Base-by-base conservation (phyloP, 2,329 filamentous ascomycete species). In the Aureobasidium pullulans region DNA sequence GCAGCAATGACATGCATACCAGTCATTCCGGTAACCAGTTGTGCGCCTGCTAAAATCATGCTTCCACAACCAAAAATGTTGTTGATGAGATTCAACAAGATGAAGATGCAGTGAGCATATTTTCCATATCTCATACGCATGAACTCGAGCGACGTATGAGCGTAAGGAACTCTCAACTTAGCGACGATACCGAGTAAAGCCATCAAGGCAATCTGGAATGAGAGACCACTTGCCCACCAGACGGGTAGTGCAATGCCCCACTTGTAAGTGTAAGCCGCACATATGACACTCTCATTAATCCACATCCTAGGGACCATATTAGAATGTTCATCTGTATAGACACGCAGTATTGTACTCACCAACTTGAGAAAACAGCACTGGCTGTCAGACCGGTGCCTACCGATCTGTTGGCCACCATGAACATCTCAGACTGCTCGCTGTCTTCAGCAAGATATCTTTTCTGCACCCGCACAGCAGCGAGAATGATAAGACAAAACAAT, bases 81-180 rank as follows among this genome's bases (percentile, higher is more conserved):
- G 61, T 69, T 69, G 60, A 69, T 59, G 13, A 69, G 56, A 56
- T 68, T 68, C 16, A 69, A 59, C 3, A 68, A 36, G 32, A 69
- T 68, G 49, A 67, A 69, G 2, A 69, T 46, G 11, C 62, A 59
- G 34, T 70, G 68, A 16, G 61, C 66, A 46, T 61, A 63, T 8
- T 46, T 63, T 10, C 67, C 67, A 49, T 69, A 68, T 56, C 67
- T 57, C 68, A 75, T 75, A 4, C 72, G 71, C 40, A 80, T 75
- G 46, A 81, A 79, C 62, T 80, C 78, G 1, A 80, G 70, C 2
- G 75, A 78, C 0, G 78, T 80, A 59, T 80, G 78, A 0, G 78
- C 78, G 60, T 79, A 78, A 0, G 78, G 78, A 0, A 79, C 77
- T 40, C 77, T 69, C 36, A 79, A 72, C 64, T 80, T 81, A 11